Evolutionary conservation across 2,329 filamentous ascomycete genomes (phyloP).

Genomic region (Shiraia sp.): DNA sequence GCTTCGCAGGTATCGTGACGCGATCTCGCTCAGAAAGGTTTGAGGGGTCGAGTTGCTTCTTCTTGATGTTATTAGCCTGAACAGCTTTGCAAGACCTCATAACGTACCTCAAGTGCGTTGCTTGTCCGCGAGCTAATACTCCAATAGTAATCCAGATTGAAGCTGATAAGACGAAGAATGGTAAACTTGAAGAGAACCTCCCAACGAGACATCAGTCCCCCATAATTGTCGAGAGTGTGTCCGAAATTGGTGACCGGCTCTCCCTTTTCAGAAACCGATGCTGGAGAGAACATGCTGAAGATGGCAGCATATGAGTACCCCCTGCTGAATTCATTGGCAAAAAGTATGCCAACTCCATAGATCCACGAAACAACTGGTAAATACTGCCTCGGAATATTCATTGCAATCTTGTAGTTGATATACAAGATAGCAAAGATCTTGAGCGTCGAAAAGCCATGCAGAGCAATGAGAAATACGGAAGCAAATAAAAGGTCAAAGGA

Average conservation of each 20-base stretch:
- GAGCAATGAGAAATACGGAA: conserved; percentile 71
- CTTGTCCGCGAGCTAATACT: conserved; percentile 65
- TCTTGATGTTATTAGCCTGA: conserved; percentile 75
- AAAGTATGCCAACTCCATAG: conserved; percentile 84
- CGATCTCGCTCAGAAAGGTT: conserved; percentile 88
- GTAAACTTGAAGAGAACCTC: conserved; percentile 98
- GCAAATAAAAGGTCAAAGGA: conserved; percentile 86
- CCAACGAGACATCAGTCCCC: conserved; percentile 88
- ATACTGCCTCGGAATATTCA: conserved; percentile 67
- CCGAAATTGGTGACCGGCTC: conserved; percentile 63
- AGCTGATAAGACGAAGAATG: conserved; percentile 88
- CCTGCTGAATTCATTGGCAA: conserved; percentile 81
- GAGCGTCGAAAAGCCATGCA: conserved; percentile 83
- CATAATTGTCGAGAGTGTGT: conserved; percentile 73
- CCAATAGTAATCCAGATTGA: conserved; percentile 98
- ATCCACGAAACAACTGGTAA: conserved; percentile 81
- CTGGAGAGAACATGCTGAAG: conserved; percentile 55
- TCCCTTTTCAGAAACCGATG: conserved; percentile 47
- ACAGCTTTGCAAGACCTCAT: neutral
- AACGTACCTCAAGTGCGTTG: conserved; percentile 79
- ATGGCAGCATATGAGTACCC: conserved; percentile 76
- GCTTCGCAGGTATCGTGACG: conserved; percentile 72
- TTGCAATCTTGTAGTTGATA: conserved; percentile 80
- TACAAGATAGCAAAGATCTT: conserved; percentile 83
- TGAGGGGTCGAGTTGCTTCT: conserved; percentile 91